These are phyloP conservation scores for Leptographium procerum DNA, from an alignment of 2,329 filamentous ascomycete genomes.

Conservation along the genomic window DNA sequence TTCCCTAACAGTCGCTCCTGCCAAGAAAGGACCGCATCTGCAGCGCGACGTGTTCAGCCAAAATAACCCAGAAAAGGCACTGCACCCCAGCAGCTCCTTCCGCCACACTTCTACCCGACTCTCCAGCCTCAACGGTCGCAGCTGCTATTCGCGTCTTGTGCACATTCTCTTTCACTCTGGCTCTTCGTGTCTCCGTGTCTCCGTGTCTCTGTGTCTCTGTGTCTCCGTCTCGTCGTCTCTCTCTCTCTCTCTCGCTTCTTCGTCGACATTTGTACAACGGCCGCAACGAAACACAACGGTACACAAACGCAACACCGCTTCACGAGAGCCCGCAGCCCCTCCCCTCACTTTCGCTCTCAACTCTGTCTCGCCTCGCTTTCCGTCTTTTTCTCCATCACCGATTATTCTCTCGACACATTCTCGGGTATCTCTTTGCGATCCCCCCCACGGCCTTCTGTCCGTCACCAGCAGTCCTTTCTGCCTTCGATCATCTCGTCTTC, in stretches of 20 bases:
- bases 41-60: not conserved
- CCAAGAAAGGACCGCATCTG: not conserved
- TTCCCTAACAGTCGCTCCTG: not conserved
- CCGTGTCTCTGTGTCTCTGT: too few relatives aligned
- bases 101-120: not conserved
- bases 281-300: not conserved
- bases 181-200: too few relatives aligned
- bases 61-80: not conserved
- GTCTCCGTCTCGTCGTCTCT: too few relatives aligned
- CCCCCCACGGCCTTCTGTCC: not conserved
- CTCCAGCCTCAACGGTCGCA: not conserved
- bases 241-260: not conserved
- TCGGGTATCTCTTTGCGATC: not conserved
- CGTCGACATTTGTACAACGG: not conserved
- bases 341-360: not conserved
- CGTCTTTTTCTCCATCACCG: not conserved
- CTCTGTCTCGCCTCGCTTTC: not conserved
- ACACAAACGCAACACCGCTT: not conserved
- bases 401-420: not conserved
- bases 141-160: not conserved
- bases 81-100: not conserved
- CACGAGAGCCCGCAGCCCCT: not conserved
- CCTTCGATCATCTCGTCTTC: too few relatives aligned
- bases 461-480: too few relatives aligned
- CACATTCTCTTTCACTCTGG: not conserved